Evolutionary conservation across 192 early-diverging fungal species (phyloP).

Genomic region (Mortierella hygrophila): DNA sequence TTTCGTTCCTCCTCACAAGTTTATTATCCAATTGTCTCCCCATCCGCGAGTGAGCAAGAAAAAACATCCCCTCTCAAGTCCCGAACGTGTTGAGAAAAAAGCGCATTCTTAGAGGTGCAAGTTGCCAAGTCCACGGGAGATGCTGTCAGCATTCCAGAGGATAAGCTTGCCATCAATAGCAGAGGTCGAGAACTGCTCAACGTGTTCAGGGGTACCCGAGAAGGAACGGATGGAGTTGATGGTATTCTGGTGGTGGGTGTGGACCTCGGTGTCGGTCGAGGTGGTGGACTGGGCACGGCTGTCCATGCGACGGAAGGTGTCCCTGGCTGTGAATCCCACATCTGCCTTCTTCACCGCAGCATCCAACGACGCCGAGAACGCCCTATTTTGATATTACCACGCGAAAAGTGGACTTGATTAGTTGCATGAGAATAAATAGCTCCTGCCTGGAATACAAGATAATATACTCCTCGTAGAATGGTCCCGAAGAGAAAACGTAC

Average conservation of each 20-base stretch:
- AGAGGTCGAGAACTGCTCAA: slow-evolving; percentile 81
- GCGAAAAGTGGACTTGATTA: background rate
- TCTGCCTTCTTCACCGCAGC: slow-evolving; percentile 78
- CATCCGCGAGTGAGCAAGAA: background rate
- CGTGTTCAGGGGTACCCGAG: slow-evolving; percentile 61
- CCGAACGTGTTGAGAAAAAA: background rate
- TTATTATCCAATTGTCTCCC: background rate
- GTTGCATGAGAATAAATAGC: background rate
- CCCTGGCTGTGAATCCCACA: slow-evolving; percentile 77
- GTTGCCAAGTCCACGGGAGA: slow-evolving; percentile 30
- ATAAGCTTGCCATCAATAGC: slow-evolving; percentile 89
- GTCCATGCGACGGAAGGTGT: slow-evolving; percentile 95
- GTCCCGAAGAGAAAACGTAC: slow-evolving; percentile 50
- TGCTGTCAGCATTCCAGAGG: slow-evolving; percentile 68
- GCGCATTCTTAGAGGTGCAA: slow-evolving; percentile 23
- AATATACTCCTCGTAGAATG: background rate
- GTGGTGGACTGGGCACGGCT: slow-evolving; percentile 75
- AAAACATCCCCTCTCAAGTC: too few species aligned
- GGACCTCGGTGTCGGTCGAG: slow-evolving; percentile 76
- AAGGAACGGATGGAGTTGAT: slow-evolving; percentile 79
- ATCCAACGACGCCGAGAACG: slow-evolving; percentile 80
- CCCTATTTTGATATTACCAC: slow-evolving; percentile 41
- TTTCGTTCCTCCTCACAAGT: background rate
- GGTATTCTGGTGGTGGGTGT: slow-evolving; percentile 96
- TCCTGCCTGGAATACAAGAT: background rate